Base-by-base conservation (phyloP, 768 basidiomycete species). In the Tricholoma sp. region DNA sequence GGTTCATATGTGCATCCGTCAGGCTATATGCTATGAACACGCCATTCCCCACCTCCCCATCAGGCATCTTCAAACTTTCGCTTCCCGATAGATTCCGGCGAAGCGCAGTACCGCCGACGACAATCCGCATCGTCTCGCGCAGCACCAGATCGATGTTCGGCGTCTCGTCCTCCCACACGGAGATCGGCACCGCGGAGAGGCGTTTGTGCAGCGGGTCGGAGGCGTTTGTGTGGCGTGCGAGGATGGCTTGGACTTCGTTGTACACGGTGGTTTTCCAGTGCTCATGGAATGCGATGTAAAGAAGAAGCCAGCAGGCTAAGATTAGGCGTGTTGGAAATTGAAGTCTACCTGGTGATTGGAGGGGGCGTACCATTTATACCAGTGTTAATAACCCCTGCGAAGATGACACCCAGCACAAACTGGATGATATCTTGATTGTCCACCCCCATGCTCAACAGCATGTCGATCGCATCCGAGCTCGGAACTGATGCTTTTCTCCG, bases 101-200 rank as follows among this genome's bases (percentile, higher is more conserved):
- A 18, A 76, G 58, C 50, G n/a, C 59, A 2, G 74, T 67, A 1
- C 61, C 66, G 5, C 61, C 64, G 15, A 65, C 6, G 1, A 66
- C 63, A 6, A 76, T 47, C 7, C 75, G 70, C 4, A 78, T 59
- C 1, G 75, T 77, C 57, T 78, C 75, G 9, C 33, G 33, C 33
- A 37, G 36, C 20, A 73, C 62, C 11, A 68, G 55, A 15, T 77
- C 75, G 28, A 76, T 18, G 7, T 61, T 59, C 3, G 75, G 75
- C 61, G 75, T 68, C 49, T 73, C 66, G 12, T 72, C 70, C 57
- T 77, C 76, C 76, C 75, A 77, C n/a, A 67, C 73, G 2, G 57
- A 45, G 44, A 72, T 59, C 1, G 76, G 72, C 37, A 78, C 68
- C 3, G 62, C 29, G 2, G 72, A 58, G 17, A 78, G 70, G 4